Evolutionary conservation across 441 rosid species (phyloP).

Genomic region (Aquilaria agallochum): DNA sequence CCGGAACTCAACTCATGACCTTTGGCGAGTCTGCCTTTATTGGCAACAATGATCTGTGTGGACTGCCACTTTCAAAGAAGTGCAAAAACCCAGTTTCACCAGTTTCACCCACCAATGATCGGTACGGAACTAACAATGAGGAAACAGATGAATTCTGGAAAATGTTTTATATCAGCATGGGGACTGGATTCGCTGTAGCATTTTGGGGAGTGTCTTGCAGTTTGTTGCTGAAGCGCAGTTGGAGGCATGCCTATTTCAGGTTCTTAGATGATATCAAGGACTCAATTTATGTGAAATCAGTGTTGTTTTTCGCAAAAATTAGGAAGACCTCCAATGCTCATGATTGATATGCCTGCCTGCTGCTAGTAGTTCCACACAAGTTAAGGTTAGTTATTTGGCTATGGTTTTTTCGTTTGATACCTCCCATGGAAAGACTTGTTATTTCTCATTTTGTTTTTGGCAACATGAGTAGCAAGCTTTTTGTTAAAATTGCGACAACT

Average conservation of each 20-base stretch:
- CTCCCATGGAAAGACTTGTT: too few species aligned
- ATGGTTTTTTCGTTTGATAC: too few species aligned
- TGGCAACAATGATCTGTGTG: slow-evolving; percentile 1
- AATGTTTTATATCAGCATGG: slow-evolving; percentile 8
- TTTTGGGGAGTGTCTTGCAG: slow-evolving; percentile 6
- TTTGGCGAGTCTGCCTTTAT: slow-evolving; percentile 3
- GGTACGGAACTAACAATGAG: neutral
- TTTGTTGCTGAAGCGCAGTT: neutral
- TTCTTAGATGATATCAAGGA: neutral
- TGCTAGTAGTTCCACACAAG: too few species aligned
- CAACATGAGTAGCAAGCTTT: too few species aligned
- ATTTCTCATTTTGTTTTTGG: too few species aligned
- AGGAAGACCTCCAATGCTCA: too few species aligned
- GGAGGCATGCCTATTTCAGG: neutral
- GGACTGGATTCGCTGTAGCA: slow-evolving; percentile 6
- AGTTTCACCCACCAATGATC: neutral
- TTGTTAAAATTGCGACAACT: too few species aligned
- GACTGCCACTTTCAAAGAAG: neutral
- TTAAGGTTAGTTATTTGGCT: too few species aligned
- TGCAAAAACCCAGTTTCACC: neutral
- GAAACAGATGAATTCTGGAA: neutral
- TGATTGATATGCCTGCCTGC: too few species aligned
- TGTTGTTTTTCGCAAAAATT: too few species aligned
- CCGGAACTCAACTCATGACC: neutral
- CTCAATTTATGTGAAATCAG: too few species aligned